A percentile compares a stretch with the other conserved stretches of the same genome.
Conservation (phyloP, 2,329 filamentous ascomycete genomes). For the Phialophora macrospora region DNA sequence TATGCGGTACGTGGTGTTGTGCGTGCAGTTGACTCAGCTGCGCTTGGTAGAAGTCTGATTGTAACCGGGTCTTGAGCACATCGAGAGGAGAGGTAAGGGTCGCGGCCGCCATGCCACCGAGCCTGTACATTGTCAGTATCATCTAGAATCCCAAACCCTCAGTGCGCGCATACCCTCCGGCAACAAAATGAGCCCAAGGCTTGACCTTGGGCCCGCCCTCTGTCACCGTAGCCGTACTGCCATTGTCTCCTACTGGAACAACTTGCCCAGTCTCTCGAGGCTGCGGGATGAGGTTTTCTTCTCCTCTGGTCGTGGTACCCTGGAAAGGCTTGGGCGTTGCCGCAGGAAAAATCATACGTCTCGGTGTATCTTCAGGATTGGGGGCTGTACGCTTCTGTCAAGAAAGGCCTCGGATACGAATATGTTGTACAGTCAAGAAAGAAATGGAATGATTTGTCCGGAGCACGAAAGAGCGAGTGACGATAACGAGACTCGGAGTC, state of each 20-base stretch:
- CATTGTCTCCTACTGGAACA: conserved; percentile 39
- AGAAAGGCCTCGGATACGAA: conserved; percentile 1
- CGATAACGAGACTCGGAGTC: not conserved
- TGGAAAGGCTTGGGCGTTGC: conserved; percentile 36
- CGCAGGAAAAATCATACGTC: conserved; percentile 38
- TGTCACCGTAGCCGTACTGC: conserved; percentile 36
- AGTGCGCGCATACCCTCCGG: conserved; percentile 72
- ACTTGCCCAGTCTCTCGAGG: conserved; percentile 49
- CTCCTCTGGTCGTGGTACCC: conserved; percentile 33
- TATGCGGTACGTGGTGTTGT: conserved; percentile 61
- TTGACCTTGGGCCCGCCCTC: conserved; percentile 59
- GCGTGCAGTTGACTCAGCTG: conserved; percentile 73
- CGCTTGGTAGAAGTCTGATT: conserved; percentile 91
- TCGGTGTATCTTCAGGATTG: not conserved
- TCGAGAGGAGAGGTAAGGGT: conserved; percentile 94
- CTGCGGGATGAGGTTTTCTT: conserved; percentile 33
- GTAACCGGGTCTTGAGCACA: conserved; percentile 88
- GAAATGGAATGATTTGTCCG: conserved; percentile 9
- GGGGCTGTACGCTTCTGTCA: conserved; percentile 4
- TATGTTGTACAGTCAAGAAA: conserved; percentile 12
- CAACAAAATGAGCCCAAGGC: conserved; percentile 90
- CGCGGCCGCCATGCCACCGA: conserved; percentile 88
- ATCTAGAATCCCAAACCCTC: not conserved
- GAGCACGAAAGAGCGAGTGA: conserved; percentile 5
- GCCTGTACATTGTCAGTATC: conserved; percentile 54